A percentile compares a stretch with the other conserved stretches of the same genome.
phyloP scores from a whole-genome alignment of 257 asterid genomes.

The Rauvolfia tetraphylla region DNA sequence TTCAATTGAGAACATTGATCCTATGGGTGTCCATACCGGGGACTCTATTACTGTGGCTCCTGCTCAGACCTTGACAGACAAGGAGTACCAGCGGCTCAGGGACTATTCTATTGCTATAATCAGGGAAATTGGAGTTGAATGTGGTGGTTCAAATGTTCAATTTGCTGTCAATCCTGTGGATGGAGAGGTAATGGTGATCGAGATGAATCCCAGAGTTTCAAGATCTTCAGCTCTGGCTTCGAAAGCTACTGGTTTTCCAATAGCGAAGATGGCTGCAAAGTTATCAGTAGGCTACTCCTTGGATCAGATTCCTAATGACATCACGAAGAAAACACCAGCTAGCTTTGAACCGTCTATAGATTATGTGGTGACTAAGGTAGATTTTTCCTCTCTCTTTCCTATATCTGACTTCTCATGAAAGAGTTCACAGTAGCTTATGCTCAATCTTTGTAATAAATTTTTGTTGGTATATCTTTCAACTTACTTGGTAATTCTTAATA shows the following conservation, averaged over 20 bases:
- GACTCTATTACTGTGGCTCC: constrained; percentile 99
- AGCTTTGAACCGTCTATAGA: constrained; percentile 98
- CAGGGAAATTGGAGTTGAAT: constrained; percentile 97
- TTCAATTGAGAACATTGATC: constrained; percentile 95
- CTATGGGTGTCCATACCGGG: constrained; percentile 98
- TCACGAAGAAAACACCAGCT: constrained; percentile 97
- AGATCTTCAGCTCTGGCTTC: constrained; percentile 98
- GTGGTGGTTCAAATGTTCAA: constrained; percentile 97
- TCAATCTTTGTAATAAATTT: neutral
- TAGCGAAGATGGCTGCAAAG: constrained; percentile 99
- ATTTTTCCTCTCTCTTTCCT: constrained; percentile 8
- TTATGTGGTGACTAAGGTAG: constrained; percentile 70
- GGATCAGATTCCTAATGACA: constrained; percentile 98
- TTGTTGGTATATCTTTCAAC: neutral
- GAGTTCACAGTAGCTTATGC: neutral
- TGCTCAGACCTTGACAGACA: constrained; percentile 95
- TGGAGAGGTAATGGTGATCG: constrained; percentile 97
- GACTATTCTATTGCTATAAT: constrained; percentile 95
- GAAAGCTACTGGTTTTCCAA: constrained; percentile 98
- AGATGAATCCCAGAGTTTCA: constrained; percentile 98
- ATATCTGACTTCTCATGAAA: neutral
- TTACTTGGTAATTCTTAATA: neutral
- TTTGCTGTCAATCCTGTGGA: constrained; percentile 92
- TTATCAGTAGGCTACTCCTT: constrained; percentile 87
- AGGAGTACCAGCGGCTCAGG: constrained; percentile 92